These are phyloP conservation scores for Neurospora sp. DNA, from an alignment of 495 filamentous ascomycete species.

Conservation along the genomic window DNA sequence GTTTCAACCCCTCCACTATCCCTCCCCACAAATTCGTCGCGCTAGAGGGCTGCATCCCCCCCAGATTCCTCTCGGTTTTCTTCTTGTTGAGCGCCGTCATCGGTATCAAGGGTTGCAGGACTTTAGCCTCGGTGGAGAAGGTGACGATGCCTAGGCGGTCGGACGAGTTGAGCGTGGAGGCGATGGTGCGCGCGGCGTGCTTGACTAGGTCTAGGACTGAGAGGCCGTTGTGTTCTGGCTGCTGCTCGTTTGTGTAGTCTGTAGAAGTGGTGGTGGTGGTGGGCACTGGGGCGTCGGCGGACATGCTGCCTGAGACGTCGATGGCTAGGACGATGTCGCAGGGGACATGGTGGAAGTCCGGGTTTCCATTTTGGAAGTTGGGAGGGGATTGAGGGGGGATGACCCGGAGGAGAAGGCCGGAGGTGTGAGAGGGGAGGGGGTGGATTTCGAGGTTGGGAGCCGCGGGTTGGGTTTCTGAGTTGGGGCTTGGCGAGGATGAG, in stretches of 20 bases:
- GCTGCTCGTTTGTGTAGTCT: conserved; percentile 7
- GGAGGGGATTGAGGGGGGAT: conserved; percentile 27
- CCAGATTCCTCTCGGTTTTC: conserved; percentile 19
- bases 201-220: conserved; percentile 36
- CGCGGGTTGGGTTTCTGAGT: neutral
- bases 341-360: conserved; percentile 18
- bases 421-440: conserved; percentile 15
- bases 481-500: neutral
- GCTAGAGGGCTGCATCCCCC: conserved; percentile 12
- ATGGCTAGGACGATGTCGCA: conserved; percentile 39
- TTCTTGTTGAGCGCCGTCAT: conserved; percentile 27
- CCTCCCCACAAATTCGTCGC: conserved; percentile 36
- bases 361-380: conserved; percentile 4
- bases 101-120: conserved; percentile 25
- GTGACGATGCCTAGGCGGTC: conserved; percentile 40
- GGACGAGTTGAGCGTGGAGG: conserved; percentile 27
- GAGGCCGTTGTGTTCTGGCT: conserved; percentile 23
- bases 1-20: conserved; percentile 22
- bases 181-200: conserved; percentile 34
- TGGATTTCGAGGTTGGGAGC: conserved; percentile 19
- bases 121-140: conserved; percentile 20
- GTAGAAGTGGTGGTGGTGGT: neutral
- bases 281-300: conserved; percentile 18
- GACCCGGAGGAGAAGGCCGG: conserved; percentile 27
- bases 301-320: conserved; percentile 38